Evolutionary conservation across 805 yeast species (phyloP).

Genomic region (Nakazawaea siamensis): DNA sequence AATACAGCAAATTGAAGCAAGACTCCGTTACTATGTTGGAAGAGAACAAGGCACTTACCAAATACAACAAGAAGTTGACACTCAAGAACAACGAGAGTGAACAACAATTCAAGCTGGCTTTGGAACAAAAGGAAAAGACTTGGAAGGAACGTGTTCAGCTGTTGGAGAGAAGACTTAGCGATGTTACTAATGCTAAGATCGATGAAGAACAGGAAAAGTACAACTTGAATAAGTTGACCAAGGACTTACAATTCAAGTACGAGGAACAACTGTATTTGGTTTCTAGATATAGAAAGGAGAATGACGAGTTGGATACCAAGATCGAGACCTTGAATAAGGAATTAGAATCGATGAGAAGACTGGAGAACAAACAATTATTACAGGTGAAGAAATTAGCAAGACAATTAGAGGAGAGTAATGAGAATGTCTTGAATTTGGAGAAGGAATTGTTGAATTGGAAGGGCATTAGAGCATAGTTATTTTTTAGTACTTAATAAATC

Average conservation of each 20-base stretch:
- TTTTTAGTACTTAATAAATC: conserved; percentile 20
- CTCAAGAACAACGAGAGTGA: conserved; percentile 37
- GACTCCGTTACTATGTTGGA: conserved; percentile 50
- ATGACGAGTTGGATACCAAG: conserved; percentile 43
- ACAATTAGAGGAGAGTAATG: conserved; percentile 47
- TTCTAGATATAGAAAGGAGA: conserved; percentile 50
- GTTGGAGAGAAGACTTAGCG: conserved; percentile 42
- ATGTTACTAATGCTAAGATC: conserved; percentile 36
- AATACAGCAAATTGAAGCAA: conserved; percentile 33
- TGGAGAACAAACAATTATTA: conserved; percentile 35
- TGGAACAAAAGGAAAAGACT: conserved; percentile 37
- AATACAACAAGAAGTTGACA: conserved; percentile 42
- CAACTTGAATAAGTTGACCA: conserved; percentile 42
- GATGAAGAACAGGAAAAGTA: conserved; percentile 45
- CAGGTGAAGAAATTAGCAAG: conserved; percentile 41
- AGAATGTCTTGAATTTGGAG: conserved; percentile 42
- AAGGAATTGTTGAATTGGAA: conserved; percentile 51
- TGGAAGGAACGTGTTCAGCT: conserved; percentile 52
- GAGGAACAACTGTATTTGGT: conserved; percentile 43
- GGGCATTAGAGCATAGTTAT: background rate
- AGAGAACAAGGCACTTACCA: conserved; percentile 59
- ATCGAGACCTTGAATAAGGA: conserved; percentile 35
- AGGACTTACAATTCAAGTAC: conserved; percentile 43
- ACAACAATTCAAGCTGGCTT: conserved; percentile 41
- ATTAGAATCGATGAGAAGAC: conserved; percentile 32